These are phyloP conservation scores for Carex parvula DNA, from an alignment of 176 grass and related monocot species.

Conservation along the genomic window DNA sequence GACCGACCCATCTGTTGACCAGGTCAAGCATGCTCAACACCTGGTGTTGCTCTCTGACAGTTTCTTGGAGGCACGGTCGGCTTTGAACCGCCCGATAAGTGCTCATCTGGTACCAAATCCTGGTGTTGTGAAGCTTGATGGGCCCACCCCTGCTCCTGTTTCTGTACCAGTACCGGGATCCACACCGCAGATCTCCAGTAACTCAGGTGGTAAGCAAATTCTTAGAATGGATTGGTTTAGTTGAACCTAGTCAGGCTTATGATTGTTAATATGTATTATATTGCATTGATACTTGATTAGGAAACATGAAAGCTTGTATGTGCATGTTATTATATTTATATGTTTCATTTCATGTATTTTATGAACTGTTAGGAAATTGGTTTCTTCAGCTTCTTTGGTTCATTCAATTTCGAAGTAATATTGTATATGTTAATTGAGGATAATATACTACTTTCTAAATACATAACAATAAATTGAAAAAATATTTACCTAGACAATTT, in stretches of 20 bases:
- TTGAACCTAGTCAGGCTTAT: background rate
- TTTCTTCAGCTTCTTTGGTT: background rate
- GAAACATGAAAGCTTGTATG: background rate
- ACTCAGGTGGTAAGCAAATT: constrained; percentile 50
- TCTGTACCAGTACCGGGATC: constrained; percentile 25
- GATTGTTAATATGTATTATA: constrained; percentile 1
- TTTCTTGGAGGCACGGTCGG: constrained; percentile 73
- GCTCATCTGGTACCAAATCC: constrained; percentile 51
- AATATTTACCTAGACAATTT: background rate
- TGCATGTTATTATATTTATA: background rate
- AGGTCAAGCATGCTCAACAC: constrained; percentile 61
- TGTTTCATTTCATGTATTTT: background rate
- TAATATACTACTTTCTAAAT: background rate
- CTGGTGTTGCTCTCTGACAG: constrained; percentile 85
- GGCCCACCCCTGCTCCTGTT: constrained; percentile 37
- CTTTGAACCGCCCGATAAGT: constrained; percentile 61
- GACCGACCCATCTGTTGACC: constrained; percentile 62
- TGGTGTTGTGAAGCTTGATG: constrained; percentile 58
- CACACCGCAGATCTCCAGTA: constrained; percentile 39
- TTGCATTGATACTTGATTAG: background rate
- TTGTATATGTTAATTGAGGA: background rate
- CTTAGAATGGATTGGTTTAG: constrained; percentile 12
- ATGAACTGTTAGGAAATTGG: background rate
- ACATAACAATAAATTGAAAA: background rate
- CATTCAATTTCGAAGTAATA: background rate